Percentiles rank a stretch among this genome's conserved stretches.
Conservation (phyloP, 1,284 basidiomycete genomes). For the Cystobasidium sp. region DNA sequence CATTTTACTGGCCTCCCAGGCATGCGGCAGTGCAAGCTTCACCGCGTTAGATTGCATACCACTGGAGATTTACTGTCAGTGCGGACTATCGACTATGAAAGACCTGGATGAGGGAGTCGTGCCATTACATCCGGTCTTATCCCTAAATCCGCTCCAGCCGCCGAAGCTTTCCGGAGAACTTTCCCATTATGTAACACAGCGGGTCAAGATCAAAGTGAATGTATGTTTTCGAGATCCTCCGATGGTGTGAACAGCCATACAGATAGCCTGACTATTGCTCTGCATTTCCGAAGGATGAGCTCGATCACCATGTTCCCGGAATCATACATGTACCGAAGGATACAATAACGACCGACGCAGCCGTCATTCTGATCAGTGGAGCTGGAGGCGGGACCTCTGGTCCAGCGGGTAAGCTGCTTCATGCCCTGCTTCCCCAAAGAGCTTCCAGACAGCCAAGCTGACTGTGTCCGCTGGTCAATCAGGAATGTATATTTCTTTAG, state of each 20-base stretch:
- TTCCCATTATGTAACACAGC: neutral
- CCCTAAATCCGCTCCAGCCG: neutral
- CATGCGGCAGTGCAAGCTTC: neutral
- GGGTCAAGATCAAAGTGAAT: neutral
- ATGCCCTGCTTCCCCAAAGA: neutral
- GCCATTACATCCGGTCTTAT: neutral
- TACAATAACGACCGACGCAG: neutral
- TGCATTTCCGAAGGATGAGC: neutral
- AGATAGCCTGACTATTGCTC: neutral
- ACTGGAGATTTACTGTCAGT: neutral
- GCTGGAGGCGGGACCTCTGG: constrained; percentile 16
- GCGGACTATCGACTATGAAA: neutral
- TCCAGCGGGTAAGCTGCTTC: constrained; percentile 12
- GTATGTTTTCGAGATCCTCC: neutral
- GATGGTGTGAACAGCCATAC: neutral
- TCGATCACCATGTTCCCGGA: constrained; percentile 10
- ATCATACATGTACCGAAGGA: constrained; percentile 6
- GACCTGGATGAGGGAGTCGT: neutral
- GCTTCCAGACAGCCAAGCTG: neutral
- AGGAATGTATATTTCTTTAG: constrained; percentile 1
- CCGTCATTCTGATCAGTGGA: constrained; percentile 14
- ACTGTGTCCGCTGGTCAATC: neutral
- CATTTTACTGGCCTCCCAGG: no score
- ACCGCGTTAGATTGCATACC: neutral
- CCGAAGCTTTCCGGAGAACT: neutral